Conservation (phyloP, 2,329 filamentous ascomycete species). For the Microcyclosporella mali region DNA sequence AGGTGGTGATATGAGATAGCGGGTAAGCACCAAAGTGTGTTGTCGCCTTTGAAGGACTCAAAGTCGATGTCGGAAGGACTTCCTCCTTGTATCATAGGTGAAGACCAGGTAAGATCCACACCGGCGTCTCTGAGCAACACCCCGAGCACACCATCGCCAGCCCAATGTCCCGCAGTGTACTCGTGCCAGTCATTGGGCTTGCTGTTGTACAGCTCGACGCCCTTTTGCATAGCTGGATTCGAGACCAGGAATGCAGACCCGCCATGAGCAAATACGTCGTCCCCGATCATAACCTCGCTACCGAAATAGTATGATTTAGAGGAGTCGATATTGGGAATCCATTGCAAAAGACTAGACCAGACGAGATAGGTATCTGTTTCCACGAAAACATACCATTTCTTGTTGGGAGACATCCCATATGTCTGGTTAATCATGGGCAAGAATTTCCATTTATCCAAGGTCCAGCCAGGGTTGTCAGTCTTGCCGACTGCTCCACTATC, state of each 20-base stretch:
- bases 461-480: constrained; percentile 29
- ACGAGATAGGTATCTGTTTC: constrained; percentile 55
- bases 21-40: constrained; percentile 39
- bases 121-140: constrained; percentile 41
- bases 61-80: constrained; percentile 36
- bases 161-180: constrained; percentile 44
- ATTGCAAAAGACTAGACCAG: constrained; percentile 48
- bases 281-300: constrained; percentile 45
- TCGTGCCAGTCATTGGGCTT: constrained; percentile 39
- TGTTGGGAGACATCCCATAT: constrained; percentile 36
- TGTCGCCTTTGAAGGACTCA: constrained; percentile 20
- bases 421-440: constrained; percentile 37
- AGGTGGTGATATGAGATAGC: constrained; percentile 35
- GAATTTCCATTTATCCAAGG: constrained; percentile 49
- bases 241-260: constrained; percentile 41
- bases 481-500: constrained; percentile 23
- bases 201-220: constrained; percentile 33
- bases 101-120: constrained; percentile 38
- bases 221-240: constrained; percentile 32
- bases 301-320: constrained; percentile 48
- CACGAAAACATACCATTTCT: constrained; percentile 55
- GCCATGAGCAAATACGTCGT: constrained; percentile 37
- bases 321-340: constrained; percentile 47
- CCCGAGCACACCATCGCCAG: constrained; percentile 49
- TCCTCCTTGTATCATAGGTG: constrained; percentile 41